Percentiles rank a stretch among this genome's conserved stretches.
These are phyloP conservation scores for Sarcomyxa edulis DNA, from an alignment of 768 basidiomycete species.

Conservation along the genomic window DNA sequence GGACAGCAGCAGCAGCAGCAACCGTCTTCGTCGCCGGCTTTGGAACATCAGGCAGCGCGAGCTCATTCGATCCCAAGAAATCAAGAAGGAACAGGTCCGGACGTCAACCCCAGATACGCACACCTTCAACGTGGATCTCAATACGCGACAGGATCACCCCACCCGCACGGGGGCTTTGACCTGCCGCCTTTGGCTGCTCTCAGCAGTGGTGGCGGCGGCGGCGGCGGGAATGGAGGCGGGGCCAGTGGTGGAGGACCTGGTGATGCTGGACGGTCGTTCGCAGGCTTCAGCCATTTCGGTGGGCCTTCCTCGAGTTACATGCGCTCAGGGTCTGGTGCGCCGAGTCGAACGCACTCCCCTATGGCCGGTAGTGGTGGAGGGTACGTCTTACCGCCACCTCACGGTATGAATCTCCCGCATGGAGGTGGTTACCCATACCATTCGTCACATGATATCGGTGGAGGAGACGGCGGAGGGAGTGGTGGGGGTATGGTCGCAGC, in stretches of 20 bases:
- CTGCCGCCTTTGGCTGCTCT: slow-evolving; percentile 52
- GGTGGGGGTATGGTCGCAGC: no score
- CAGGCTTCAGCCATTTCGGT: slow-evolving; percentile 16
- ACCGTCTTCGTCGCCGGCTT: slow-evolving; percentile 2
- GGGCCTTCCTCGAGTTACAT: slow-evolving; percentile 52
- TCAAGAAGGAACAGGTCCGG: background rate
- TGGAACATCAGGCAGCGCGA: slow-evolving; percentile 9
- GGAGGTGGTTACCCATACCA: slow-evolving; percentile 4
- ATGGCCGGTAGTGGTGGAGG: slow-evolving; percentile 37
- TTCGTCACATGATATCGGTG: slow-evolving; percentile 14
- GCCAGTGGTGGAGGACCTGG: background rate
- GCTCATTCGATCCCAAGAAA: background rate
- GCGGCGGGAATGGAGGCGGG: slow-evolving; percentile 7
- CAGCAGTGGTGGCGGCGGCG: slow-evolving; percentile 21
- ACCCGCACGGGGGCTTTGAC: slow-evolving; percentile 43
- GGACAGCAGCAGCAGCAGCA: background rate
- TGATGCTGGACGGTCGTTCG: slow-evolving; percentile 4
- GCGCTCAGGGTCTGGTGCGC: slow-evolving; percentile 59
- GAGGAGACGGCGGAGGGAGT: no score
- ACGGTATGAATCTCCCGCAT: slow-evolving; percentile 18
- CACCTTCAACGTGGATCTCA: slow-evolving; percentile 9
- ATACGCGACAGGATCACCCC: slow-evolving; percentile 8
- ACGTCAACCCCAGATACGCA: slow-evolving; percentile 1
- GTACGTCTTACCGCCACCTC: slow-evolving; percentile 36
- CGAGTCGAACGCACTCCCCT: slow-evolving; percentile 72